A percentile compares a stretch with the other conserved stretches of the same genome.
Conservation (phyloP, 768 basidiomycete species). For the Auricularia sp. region DNA sequence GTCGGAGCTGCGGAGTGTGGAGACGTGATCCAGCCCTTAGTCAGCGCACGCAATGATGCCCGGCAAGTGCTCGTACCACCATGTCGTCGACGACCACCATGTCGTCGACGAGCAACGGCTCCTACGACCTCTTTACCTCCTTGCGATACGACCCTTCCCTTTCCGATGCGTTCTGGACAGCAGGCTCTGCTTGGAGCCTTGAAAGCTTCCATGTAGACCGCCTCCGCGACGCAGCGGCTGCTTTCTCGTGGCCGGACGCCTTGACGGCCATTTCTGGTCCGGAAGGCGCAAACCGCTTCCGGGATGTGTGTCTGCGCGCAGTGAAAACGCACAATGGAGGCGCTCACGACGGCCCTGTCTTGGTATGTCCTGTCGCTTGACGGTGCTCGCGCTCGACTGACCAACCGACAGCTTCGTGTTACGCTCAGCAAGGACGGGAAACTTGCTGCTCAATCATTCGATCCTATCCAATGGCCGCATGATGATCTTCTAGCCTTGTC, state of each 20-base stretch:
- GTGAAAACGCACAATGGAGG: constrained; percentile 1
- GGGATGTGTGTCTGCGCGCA: constrained; percentile 27
- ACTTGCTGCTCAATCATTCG: constrained; percentile 8
- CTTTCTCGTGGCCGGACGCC: constrained; percentile 41
- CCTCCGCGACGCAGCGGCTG: constrained; percentile 37
- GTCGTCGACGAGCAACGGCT: background rate
- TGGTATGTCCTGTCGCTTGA: background rate
- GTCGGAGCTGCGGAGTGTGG: too few species aligned
- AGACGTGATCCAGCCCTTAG: too few species aligned
- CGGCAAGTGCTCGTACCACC: too few species aligned
- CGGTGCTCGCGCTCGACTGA: background rate
- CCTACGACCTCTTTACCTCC: constrained; percentile 36
- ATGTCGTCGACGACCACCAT: background rate
- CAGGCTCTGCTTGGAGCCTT: constrained; percentile 48
- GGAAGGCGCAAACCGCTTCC: constrained; percentile 24
- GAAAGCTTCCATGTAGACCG: constrained; percentile 53
- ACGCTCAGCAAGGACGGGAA: constrained; percentile 1
- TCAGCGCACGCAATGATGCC: too few species aligned
- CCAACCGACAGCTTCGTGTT: constrained; percentile 6
- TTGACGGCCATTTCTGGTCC: constrained; percentile 19
- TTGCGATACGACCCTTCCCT: constrained; percentile 50
- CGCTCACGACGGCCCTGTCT: background rate
- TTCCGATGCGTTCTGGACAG: constrained; percentile 43
- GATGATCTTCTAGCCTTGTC: constrained; percentile 16
- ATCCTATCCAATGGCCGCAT: constrained; percentile 31